Evolutionary conservation across 2,329 filamentous ascomycete genomes (phyloP).

Genomic region (Arthroderma uncinatum): DNA sequence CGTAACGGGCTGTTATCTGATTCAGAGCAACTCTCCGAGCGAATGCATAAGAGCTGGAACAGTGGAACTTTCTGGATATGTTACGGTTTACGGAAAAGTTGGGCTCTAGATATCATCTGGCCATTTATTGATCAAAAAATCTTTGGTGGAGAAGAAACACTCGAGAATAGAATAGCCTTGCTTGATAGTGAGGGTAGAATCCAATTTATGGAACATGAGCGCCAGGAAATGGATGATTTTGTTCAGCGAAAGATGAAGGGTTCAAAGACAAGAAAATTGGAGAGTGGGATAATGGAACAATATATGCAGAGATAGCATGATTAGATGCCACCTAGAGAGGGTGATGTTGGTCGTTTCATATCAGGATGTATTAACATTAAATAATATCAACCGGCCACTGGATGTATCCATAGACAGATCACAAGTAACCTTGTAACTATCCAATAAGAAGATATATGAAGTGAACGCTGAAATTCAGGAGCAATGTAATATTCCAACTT

Average conservation of each 20-base stretch:
- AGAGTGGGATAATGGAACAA: too few species aligned
- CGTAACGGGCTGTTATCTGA: conserved; percentile 7
- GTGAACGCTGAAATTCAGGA: too few species aligned
- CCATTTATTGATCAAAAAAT: conserved; percentile 3
- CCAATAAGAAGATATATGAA: too few species aligned
- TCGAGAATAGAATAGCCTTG: conserved; percentile 5
- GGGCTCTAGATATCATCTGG: conserved; percentile 17
- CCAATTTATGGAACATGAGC: not conserved
- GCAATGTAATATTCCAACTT: too few species aligned
- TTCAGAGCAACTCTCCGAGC: conserved; percentile 14
- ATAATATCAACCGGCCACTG: too few species aligned
- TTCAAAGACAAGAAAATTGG: conserved; percentile 1
- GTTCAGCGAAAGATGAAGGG: conserved; percentile 7
- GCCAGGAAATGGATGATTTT: conserved; percentile 6
- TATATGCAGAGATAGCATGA: too few species aligned
- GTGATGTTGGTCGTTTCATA: too few species aligned
- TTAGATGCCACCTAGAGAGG: too few species aligned
- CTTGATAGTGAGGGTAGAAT: conserved; percentile 3
- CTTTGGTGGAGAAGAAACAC: conserved; percentile 1
- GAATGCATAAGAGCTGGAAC: conserved; percentile 17
- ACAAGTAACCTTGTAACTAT: too few species aligned
- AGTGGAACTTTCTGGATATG: conserved; percentile 17
- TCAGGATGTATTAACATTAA: too few species aligned
- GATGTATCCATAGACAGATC: too few species aligned
- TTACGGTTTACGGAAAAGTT: conserved; percentile 17